Conservation (phyloP, 257 asterid genomes). For the Ilex asprella region DNA sequence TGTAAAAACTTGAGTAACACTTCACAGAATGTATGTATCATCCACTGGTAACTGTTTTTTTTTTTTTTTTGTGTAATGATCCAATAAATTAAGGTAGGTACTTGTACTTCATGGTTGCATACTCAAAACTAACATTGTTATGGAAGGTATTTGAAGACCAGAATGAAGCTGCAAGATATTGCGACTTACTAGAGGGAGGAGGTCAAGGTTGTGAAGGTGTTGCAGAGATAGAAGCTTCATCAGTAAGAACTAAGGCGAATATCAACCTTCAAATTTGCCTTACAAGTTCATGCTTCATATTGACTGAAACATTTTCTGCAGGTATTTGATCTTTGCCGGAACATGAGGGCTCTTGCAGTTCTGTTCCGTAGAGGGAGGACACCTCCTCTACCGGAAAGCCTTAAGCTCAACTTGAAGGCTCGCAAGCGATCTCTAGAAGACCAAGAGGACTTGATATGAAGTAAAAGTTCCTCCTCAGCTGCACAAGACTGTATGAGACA, state of each 20-base stretch:
- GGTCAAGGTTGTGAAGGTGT: slow-evolving; percentile 87
- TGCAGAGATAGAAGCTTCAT: slow-evolving; percentile 93
- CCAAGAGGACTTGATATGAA: slow-evolving; percentile 28
- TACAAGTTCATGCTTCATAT: no score
- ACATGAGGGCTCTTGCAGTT: slow-evolving; percentile 78
- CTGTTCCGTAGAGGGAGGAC: slow-evolving; percentile 75
- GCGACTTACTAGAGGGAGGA: slow-evolving; percentile 93
- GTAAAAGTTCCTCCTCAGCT: not conserved
- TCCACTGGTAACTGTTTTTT: no score
- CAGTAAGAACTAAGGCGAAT: slow-evolving; percentile 36
- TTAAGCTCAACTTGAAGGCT: slow-evolving; percentile 68
- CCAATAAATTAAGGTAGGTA: no score
- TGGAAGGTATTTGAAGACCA: slow-evolving; percentile 83
- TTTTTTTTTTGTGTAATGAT: no score
- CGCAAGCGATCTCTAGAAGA: slow-evolving; percentile 89
- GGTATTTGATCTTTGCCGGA: slow-evolving; percentile 88
- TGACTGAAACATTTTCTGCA: slow-evolving; percentile 13
- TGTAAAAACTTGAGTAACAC: no score
- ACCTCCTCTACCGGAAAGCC: slow-evolving; percentile 79
- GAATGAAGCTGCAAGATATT: slow-evolving; percentile 81
- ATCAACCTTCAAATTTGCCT: no score
- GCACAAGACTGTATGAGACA: no score
- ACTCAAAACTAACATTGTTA: not conserved
- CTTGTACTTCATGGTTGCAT: no score
- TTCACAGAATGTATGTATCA: no score